Percentiles rank a stretch among this genome's conserved stretches.
Evolutionary conservation across 257 asterid genomes (phyloP).

Genomic region (Prunella vulgaris): DNA sequence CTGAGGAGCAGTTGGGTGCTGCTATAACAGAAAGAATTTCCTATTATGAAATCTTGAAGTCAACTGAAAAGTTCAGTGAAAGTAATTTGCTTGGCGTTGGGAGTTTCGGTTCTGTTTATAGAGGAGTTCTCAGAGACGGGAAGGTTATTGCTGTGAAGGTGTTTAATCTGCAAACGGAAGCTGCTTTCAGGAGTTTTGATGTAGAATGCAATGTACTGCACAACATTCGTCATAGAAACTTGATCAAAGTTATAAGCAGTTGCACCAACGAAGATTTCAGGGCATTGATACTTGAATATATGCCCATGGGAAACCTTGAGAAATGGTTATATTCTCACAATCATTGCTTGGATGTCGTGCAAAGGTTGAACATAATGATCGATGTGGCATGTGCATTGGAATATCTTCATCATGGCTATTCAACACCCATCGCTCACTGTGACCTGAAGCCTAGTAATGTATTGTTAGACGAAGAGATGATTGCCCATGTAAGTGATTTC

Average conservation of each 20-base stretch:
- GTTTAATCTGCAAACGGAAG: background rate
- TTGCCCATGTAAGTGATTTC: background rate
- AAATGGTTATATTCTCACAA: constrained; percentile 2
- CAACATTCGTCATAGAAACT: background rate
- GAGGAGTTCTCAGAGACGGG: background rate
- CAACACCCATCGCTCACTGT: background rate
- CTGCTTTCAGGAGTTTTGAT: background rate
- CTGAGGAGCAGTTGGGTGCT: background rate
- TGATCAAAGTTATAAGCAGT: background rate
- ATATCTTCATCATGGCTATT: constrained; percentile 2
- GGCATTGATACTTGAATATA: constrained; percentile 2
- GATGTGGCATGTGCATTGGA: constrained; percentile 1
- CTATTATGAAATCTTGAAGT: background rate
- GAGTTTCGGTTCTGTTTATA: constrained; percentile 1
- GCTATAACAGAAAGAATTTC: background rate
- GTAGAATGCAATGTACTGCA: background rate
- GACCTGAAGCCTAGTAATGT: constrained; percentile 12
- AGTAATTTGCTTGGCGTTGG: background rate
- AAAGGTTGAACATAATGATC: background rate
- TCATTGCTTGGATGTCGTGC: background rate
- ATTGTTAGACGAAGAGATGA: constrained; percentile 8
- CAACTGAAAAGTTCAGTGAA: background rate
- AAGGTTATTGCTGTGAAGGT: background rate
- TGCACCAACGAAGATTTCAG: constrained; percentile 1
- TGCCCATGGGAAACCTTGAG: constrained; percentile 1